These are phyloP conservation scores for Yamadazyma buinensis DNA, from an alignment of 1,139 yeast species.

Conservation along the genomic window DNA sequence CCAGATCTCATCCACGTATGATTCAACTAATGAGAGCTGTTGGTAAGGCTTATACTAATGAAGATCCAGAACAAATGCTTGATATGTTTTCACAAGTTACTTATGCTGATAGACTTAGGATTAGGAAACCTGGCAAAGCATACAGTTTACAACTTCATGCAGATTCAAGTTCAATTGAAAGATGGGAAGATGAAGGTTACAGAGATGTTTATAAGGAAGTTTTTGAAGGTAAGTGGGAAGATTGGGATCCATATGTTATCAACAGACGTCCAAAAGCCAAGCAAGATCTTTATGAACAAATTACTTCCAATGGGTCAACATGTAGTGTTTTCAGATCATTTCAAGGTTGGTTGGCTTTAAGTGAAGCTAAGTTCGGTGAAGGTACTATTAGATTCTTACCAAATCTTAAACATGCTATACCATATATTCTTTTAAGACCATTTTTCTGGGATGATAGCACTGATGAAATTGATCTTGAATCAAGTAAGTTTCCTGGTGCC, in stretches of 20 bases:
- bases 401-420: constrained; percentile 29
- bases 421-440: constrained; percentile 43
- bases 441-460: constrained; percentile 29
- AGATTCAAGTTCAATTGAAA: constrained; percentile 45
- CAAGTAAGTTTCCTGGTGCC: constrained; percentile 22
- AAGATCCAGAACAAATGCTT: constrained; percentile 18
- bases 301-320: constrained; percentile 21
- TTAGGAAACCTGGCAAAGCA: constrained; percentile 38
- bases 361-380: constrained; percentile 31
- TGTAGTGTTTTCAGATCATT: constrained; percentile 43
- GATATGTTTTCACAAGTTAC: constrained; percentile 26
- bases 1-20: constrained; percentile 38
- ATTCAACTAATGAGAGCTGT: constrained; percentile 24
- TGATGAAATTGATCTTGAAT: constrained; percentile 20
- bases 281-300: constrained; percentile 27
- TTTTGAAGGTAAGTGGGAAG: constrained; percentile 46
- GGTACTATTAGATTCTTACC: constrained; percentile 45
- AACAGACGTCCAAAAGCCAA: constrained; percentile 32
- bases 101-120: constrained; percentile 37
- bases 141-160: constrained; percentile 38
- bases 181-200: constrained; percentile 30
- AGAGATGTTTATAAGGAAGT: constrained; percentile 34
- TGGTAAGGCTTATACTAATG: constrained; percentile 29
- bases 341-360: constrained; percentile 48
- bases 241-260: constrained; percentile 40